phyloP scores from a whole-genome alignment of 306 rosid genomes.

The Glycine latifolia region DNA sequence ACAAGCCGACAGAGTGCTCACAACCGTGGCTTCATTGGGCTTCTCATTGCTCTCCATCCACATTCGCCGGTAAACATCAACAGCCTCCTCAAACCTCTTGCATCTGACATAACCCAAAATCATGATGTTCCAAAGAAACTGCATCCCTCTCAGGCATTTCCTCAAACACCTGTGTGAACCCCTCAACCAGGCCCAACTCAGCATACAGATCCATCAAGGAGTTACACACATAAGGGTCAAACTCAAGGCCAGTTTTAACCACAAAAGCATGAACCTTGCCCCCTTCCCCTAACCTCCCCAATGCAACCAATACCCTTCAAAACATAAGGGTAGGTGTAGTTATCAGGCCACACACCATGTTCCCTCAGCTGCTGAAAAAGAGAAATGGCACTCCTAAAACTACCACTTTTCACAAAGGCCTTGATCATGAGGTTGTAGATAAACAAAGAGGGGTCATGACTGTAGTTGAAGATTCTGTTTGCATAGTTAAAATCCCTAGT shows the following conservation, averaged over 20 bases:
- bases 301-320: slow-evolving; percentile 67
- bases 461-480: slow-evolving; percentile 52
- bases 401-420: slow-evolving; percentile 50
- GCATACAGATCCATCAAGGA: slow-evolving; percentile 77
- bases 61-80: slow-evolving; percentile 57
- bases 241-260: slow-evolving; percentile 61
- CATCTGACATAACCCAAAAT: slow-evolving; percentile 70
- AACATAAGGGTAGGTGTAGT: slow-evolving; percentile 78
- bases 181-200: slow-evolving; percentile 52
- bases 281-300: slow-evolving; percentile 57
- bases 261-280: slow-evolving; percentile 70
- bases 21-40: slow-evolving; percentile 69
- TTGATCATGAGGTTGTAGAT: slow-evolving; percentile 66
- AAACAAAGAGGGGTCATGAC: slow-evolving; percentile 60
- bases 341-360: slow-evolving; percentile 66
- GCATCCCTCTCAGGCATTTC: slow-evolving; percentile 63
- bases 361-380: slow-evolving; percentile 60
- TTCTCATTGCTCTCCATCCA: slow-evolving; percentile 53
- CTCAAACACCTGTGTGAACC: slow-evolving; percentile 53
- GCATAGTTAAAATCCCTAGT: slow-evolving; percentile 58
- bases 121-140: slow-evolving; percentile 77
- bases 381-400: slow-evolving; percentile 53
- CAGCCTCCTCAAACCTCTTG: slow-evolving; percentile 60
- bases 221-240: slow-evolving; percentile 74
- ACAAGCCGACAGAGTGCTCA: slow-evolving; percentile 74